Evolutionary conservation across 2,329 filamentous ascomycete species (phyloP).

Genomic region (Pseudogymnoascus sp.): DNA sequence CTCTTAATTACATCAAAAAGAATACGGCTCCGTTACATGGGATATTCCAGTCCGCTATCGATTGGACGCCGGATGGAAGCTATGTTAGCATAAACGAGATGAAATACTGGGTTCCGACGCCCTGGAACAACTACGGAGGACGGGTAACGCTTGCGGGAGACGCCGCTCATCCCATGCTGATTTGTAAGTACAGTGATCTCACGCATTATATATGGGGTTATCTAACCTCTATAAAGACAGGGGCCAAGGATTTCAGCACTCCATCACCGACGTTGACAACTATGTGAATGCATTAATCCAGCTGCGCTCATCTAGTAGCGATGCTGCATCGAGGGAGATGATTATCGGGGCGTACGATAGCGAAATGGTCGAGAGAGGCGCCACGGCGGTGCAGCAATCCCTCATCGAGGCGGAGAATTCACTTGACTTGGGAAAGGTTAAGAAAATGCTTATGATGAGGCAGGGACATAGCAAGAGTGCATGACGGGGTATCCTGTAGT

Average conservation of each 20-base stretch:
- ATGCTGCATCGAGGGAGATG: constrained; percentile 16
- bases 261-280: constrained; percentile 36
- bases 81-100: constrained; percentile 33
- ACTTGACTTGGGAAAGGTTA: constrained; percentile 27
- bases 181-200: constrained; percentile 37
- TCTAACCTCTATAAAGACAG: constrained; percentile 28
- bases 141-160: constrained; percentile 39
- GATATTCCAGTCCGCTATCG: constrained; percentile 31
- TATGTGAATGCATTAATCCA: constrained; percentile 32
- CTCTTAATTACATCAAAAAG: constrained; percentile 30
- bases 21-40: constrained; percentile 27
- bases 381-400: constrained; percentile 32
- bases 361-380: constrained; percentile 32
- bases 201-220: background rate
- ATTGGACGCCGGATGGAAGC: constrained; percentile 33
- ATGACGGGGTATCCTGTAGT: constrained; percentile 10
- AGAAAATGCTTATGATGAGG: constrained; percentile 32
- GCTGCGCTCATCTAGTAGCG: constrained; percentile 18
- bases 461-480: constrained; percentile 26
- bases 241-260: constrained; percentile 42
- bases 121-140: constrained; percentile 27
- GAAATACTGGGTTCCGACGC: constrained; percentile 31
- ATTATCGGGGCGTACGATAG: constrained; percentile 29
- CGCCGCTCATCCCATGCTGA: constrained; percentile 43
- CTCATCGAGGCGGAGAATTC: constrained; percentile 31